These are phyloP conservation scores for Leucosporidium scottii DNA, from an alignment of 768 basidiomycete species.

Conservation along the genomic window DNA sequence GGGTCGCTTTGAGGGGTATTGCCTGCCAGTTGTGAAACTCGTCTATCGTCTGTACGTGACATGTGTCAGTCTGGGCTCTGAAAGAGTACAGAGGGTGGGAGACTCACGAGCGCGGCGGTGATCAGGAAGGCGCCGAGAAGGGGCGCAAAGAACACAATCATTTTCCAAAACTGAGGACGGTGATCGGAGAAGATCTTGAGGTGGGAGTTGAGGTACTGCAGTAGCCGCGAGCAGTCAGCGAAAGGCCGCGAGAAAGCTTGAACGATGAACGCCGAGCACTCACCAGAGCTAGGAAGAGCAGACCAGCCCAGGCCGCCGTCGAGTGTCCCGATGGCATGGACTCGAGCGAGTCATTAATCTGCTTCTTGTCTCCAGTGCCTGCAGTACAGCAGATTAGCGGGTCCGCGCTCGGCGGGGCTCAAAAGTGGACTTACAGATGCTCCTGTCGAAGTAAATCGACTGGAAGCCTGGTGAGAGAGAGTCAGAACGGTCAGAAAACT, in stretches of 20 bases:
- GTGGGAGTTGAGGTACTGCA: conserved; percentile 47
- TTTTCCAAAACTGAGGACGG: conserved; percentile 60
- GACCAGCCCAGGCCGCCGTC: conserved; percentile 55
- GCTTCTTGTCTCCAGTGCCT: conserved; percentile 50
- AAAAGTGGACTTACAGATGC: conserved; percentile 42
- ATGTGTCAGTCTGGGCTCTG: too few relatives aligned
- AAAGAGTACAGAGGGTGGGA: too few relatives aligned
- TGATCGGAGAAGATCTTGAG: conserved; percentile 57
- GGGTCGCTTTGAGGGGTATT: too few relatives aligned
- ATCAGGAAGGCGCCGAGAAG: conserved; percentile 53
- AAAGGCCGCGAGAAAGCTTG: neutral
- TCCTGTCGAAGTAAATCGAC: conserved; percentile 51
- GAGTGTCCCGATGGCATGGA: conserved; percentile 55
- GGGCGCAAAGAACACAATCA: conserved; percentile 55
- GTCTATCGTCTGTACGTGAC: conserved; percentile 47
- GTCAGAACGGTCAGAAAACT: too few relatives aligned
- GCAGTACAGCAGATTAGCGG: too few relatives aligned
- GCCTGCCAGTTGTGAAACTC: conserved; percentile 37
- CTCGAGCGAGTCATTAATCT: conserved; percentile 55
- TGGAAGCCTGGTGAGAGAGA: conserved; percentile 43
- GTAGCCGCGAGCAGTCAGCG: neutral
- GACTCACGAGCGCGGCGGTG: conserved; percentile 46
- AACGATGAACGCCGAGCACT: conserved; percentile 36
- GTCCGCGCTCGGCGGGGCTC: too few relatives aligned
- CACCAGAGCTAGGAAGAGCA: conserved; percentile 46